These are phyloP conservation scores for Gynochthodes officinalis DNA, from an alignment of 257 asterid genomes.

Conservation along the genomic window DNA sequence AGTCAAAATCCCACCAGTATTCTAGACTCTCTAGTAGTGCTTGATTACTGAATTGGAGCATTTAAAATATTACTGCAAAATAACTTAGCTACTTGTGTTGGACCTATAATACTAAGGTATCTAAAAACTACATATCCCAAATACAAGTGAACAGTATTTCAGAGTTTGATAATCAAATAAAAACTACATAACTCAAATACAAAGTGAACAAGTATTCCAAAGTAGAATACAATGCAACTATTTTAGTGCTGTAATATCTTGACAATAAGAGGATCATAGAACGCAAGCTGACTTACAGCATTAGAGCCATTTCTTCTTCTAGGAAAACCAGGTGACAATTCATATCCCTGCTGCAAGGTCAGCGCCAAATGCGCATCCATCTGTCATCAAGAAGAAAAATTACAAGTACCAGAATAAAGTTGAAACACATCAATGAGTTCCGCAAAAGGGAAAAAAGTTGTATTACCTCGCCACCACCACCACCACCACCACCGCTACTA, in stretches of 20 bases:
- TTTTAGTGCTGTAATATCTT: background rate
- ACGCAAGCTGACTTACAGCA: constrained; percentile 43
- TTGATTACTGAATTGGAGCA: background rate
- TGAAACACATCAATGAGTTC: background rate
- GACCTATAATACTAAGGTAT: background rate
- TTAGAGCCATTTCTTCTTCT: constrained; percentile 33
- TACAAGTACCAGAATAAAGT: constrained; percentile 12
- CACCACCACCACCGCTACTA: no score
- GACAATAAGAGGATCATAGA: constrained; percentile 7
- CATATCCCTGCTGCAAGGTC: constrained; percentile 55
- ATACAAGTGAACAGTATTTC: background rate
- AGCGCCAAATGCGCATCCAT: constrained; percentile 49
- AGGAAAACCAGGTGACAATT: constrained; percentile 28
- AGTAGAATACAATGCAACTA: background rate
- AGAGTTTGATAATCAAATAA: background rate
- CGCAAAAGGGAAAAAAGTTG: constrained; percentile 1
- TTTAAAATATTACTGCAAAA: background rate
- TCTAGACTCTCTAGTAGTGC: background rate
- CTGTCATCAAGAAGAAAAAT: constrained; percentile 35
- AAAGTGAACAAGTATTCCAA: no score
- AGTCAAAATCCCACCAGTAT: background rate
- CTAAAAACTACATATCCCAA: background rate
- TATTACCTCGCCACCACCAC: constrained; percentile 56
- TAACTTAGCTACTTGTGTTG: background rate
- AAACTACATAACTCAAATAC: no score